Base-by-base conservation (phyloP, 805 yeast genomes). In the Grigorovia transvaalensis region DNA sequence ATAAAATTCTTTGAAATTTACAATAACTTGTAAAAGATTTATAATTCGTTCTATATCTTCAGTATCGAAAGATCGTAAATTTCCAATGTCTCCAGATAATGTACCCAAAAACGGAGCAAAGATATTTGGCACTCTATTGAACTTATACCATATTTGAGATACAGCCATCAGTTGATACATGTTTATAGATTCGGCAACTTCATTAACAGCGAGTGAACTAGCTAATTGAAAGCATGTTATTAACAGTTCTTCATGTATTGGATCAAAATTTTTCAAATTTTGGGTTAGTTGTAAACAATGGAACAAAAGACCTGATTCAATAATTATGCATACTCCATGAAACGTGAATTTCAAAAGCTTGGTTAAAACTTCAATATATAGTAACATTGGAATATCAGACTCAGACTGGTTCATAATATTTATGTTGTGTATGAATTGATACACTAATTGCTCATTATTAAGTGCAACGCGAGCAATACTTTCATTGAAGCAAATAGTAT, bases 131-230 rank as follows among this genome's bases (percentile, higher is more conserved):
- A 35, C 13, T 15, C 43, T 20, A 19, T 48, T 51, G 19, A 57
- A 56, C 44, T 55, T 55, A 47, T 55, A 59, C 63, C 63, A 60
- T 27, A 49, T 50, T 20, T 46, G 43, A 1, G 62, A 56, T 9
- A 53, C 48, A 4, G 51, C 47, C 2, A 17, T 35, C 15, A 54
- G 23, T 43, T 50, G 46, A 33, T 35, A 18, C 18, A 45, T n/a
- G 1, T 35, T 33, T 5, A 45, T 45, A 11, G 13, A 4, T 4
- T 33, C 42, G 33, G 9, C 18, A 12, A 45, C 12, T 18, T 30
- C 9, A 33, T n/a, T 17, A 9, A 45, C 29, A 12, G 33, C 20
- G 4, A 17, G 17, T 9, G 29, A 18, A 19, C 44, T 48, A 2
- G 50, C 43, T 9, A 47, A 27, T n/a, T 38, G 38, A 30, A 29